phyloP scores from a whole-genome alignment of 352 stramenopile species.

The Phytophthora hibernalis region DNA sequence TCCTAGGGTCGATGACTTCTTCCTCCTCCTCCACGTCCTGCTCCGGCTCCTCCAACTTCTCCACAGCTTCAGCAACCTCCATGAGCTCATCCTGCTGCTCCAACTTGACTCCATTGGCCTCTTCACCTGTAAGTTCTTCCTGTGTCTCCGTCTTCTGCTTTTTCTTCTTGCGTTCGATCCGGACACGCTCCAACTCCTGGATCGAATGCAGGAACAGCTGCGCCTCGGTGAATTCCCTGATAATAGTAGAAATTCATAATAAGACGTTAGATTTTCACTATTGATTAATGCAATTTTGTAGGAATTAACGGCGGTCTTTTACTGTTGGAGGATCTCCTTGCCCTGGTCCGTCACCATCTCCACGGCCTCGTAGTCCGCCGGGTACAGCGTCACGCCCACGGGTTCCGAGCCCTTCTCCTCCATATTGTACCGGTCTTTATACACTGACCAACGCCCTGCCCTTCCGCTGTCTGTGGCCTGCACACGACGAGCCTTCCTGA shows the following conservation, averaged over 20 bases:
- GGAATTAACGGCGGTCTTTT: constrained; percentile 3
- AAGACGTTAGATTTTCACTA: neutral
- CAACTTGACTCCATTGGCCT: constrained; percentile 34
- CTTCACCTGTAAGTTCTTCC: constrained; percentile 13
- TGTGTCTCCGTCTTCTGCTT: constrained; percentile 42
- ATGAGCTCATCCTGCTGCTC: constrained; percentile 46
- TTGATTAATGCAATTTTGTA: constrained; percentile 1
- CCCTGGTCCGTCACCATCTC: constrained; percentile 84
- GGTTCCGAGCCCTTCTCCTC: constrained; percentile 50
- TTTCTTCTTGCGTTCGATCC: constrained; percentile 67
- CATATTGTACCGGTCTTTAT: constrained; percentile 36
- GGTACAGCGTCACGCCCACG: constrained; percentile 83
- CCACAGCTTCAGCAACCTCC: constrained; percentile 27
- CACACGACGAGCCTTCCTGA: constrained; percentile 4
- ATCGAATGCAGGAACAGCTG: constrained; percentile 88
- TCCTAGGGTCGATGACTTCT: constrained; percentile 86
- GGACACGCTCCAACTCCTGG: constrained; percentile 76
- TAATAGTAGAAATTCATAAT: constrained; percentile 2
- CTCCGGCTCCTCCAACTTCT: constrained; percentile 28
- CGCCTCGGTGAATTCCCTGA: constrained; percentile 83
- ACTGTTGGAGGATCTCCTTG: constrained; percentile 85
- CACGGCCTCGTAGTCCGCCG: constrained; percentile 77
- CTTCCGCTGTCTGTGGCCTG: neutral
- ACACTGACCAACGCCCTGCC: constrained; percentile 1
- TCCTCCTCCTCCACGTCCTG: constrained; percentile 49